Base-by-base conservation (phyloP, 192 early-diverging fungal genomes). In the Obelidium mucronatum region DNA sequence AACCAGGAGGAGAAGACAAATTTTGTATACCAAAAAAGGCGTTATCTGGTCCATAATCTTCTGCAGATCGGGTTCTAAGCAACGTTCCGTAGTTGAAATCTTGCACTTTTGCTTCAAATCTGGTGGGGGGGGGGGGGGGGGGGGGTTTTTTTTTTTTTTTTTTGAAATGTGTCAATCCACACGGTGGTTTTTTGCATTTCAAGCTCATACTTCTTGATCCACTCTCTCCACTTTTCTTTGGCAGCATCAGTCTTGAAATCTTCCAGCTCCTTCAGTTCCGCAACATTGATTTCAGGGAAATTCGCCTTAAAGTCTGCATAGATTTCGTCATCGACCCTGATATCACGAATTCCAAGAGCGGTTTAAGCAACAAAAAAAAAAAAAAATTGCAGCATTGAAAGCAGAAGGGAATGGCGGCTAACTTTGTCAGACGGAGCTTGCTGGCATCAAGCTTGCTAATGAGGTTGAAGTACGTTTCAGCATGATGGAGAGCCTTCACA, bases 81-180 rank as follows among this genome's bases (percentile, higher is more conserved):
- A 98, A 84, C 24, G 94, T 93, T 6, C 96, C 96, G 90, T 96
- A 98, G 84, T 97, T 98, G 80, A 85, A 96, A 75, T 98, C 96
- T 59, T 88, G 84, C n/a, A 98, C 90, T 40, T 85, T 83, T 31
- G 91, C 90, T 75, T 98, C 94, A 81, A 93, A 97, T 30, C 75
- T 81, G 40, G 3, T n/a, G 30, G n/a, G n/a, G n/a, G n/a, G n/a
- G n/a, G n/a, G n/a, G n/a, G n/a, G n/a, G n/a, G n/a, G n/a, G n/a
- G n/a, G n/a, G n/a, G n/a, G n/a, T n/a, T n/a, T n/a, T n/a, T n/a
- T n/a, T n/a, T n/a, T n/a, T n/a, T 22, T 40, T n/a, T n/a, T n/a
- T n/a, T n/a, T n/a, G n/a, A n/a, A n/a, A n/a, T n/a, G n/a, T n/a
- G n/a, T n/a, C 33, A 55, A 24, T 31, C 19, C 28, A 39, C n/a